Conservation (phyloP, 345 rosid genomes). For the Arabis alpina region DNA sequence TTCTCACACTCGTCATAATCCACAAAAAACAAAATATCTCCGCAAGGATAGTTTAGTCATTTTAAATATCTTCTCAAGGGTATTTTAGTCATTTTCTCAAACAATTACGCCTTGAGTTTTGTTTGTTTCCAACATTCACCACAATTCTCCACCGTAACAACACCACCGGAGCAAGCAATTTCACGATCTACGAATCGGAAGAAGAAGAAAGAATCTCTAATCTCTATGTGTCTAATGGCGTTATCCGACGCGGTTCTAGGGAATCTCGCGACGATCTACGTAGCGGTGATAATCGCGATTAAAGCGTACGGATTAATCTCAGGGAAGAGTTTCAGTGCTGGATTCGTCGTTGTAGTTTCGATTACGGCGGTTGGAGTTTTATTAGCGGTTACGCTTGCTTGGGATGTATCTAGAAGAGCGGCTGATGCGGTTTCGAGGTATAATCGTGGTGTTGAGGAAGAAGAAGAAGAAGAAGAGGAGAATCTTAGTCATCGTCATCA, state of each 20-base stretch:
- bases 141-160: constrained; percentile 26
- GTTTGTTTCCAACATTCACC: neutral
- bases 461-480: neutral
- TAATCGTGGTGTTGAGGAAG: constrained; percentile 29
- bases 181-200: constrained; percentile 4
- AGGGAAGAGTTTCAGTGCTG: constrained; percentile 71
- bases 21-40: neutral
- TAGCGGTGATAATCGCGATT: constrained; percentile 75
- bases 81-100: neutral
- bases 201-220: neutral
- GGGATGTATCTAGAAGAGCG: constrained; percentile 90
- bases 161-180: neutral
- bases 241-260: constrained; percentile 81
- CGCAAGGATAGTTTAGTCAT: neutral
- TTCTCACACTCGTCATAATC: neutral
- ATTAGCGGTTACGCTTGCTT: constrained; percentile 74
- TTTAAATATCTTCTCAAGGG: neutral
- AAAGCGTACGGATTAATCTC: constrained; percentile 61
- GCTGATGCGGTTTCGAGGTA: constrained; percentile 61
- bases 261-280: constrained; percentile 83
- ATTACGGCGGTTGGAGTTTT: constrained; percentile 65
- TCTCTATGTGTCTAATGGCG: constrained; percentile 60
- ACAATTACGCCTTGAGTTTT: constrained; percentile 6
- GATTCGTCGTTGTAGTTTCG: constrained; percentile 68
- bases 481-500: constrained; percentile 47